A percentile compares a stretch with the other conserved stretches of the same genome.
phyloP scores from a whole-genome alignment of 805 yeast species.

The Wickerhamomyces chambardii region DNA sequence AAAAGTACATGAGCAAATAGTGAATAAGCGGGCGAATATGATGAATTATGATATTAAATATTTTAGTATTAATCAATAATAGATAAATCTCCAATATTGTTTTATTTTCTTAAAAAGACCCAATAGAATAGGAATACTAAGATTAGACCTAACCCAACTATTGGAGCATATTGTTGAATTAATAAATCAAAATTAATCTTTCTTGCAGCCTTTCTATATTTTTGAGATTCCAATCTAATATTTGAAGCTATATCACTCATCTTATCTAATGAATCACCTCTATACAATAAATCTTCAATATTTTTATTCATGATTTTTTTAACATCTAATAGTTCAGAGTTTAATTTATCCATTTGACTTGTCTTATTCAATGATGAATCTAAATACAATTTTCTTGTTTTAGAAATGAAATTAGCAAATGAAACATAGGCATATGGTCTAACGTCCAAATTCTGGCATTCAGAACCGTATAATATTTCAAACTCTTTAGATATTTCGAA shows the following conservation, averaged over 20 bases:
- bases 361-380: conserved; percentile 68
- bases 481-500: conserved; percentile 79
- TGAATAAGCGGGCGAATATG: too few species aligned
- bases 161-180: conserved; percentile 83
- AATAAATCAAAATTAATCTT: conserved; percentile 85
- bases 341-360: conserved; percentile 59
- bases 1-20: too few species aligned
- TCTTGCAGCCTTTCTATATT: conserved; percentile 84
- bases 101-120: conserved; percentile 41
- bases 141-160: conserved; percentile 63
- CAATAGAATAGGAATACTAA: conserved; percentile 79
- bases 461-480: conserved; percentile 63
- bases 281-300: conserved; percentile 86
- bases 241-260: conserved; percentile 84
- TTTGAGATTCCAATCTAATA: conserved; percentile 73
- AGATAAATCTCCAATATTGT: too few species aligned
- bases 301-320: conserved; percentile 94
- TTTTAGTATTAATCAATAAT: too few species aligned
- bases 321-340: conserved; percentile 86
- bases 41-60: too few species aligned
- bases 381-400: conserved; percentile 82
- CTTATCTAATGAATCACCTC: conserved; percentile 91
- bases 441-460: conserved; percentile 48
- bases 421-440: conserved; percentile 88
- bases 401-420: conserved; percentile 71